Base-by-base conservation (phyloP, 2,329 filamentous ascomycete genomes). In the Daldinia sp. region DNA sequence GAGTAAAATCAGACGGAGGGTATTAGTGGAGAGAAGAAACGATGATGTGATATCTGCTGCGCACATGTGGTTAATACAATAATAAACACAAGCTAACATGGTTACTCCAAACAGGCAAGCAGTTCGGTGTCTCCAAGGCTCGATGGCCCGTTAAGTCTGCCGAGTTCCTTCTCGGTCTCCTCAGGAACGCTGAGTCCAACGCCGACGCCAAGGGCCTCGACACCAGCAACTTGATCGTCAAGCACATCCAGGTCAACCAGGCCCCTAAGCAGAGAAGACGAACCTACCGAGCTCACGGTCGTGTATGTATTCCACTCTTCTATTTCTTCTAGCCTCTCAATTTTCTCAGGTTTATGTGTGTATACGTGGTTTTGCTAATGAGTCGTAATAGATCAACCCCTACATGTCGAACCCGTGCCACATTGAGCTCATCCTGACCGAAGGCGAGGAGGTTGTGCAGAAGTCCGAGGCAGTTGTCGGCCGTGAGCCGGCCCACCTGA, bases 211-310 rank as follows among this genome's bases (percentile, higher is more conserved):
- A 97, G 90, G 94, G 94, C 80, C 93, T 97, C 81, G 94, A 99
- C 87, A 98, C 94, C 82, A 91, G 91, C 87, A 97, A 97, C 89
- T 89, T 99, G 82, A 87, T 98, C 82, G 93, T 99, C 87, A 98
- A 98, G 93, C 97, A 98, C 92, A 99, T 99, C 87, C 96, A 99
- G 89, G 96, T 99, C 90, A 99, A 99, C 93, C 96, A 99, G 90
- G 97, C 96, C 79, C 96, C 96, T 81, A 98, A 98, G 92, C 95
- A 98, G 90, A 92, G 96, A 83, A 91, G 96, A 87, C 92, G 96
- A 85, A 99, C 96, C 82, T 99, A 99, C 93, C 94, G 96, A 91
- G 97, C 97, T 75, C 96, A 99, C 90, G 96, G 96, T 91, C 94
- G 96, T 89, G 95, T 98, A 97, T 80, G 94, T 44, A 26, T 56